Evolutionary conservation across 2,329 filamentous ascomycete species (phyloP).

Genomic region (Fonsecaea monophora): DNA sequence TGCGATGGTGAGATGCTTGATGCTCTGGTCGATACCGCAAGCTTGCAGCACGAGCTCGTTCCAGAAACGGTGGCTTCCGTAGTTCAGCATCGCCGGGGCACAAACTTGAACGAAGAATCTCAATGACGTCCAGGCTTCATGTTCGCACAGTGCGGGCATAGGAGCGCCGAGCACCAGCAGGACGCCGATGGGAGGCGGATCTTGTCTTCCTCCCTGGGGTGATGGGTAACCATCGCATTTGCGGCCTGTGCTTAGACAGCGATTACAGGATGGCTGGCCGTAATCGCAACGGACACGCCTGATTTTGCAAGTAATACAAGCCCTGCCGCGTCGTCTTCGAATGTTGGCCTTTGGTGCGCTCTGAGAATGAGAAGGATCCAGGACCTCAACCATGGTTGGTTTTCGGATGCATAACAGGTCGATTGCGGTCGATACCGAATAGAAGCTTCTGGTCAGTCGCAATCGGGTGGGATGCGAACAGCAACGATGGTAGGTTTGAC

Average conservation of each 20-base stretch:
- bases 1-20: slow-evolving; percentile 43
- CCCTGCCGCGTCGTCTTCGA: slow-evolving; percentile 20
- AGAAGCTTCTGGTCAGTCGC: not conserved
- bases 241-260: slow-evolving; percentile 47
- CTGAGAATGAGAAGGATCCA: slow-evolving; percentile 4
- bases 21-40: slow-evolving; percentile 38
- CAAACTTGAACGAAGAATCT: slow-evolving; percentile 41
- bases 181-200: slow-evolving; percentile 12
- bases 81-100: slow-evolving; percentile 40
- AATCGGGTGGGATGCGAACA: not conserved
- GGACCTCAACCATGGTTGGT: not conserved
- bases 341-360: not conserved
- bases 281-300: slow-evolving; percentile 42
- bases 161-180: slow-evolving; percentile 29
- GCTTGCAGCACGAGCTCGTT: slow-evolving; percentile 41
- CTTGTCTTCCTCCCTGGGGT: not conserved
- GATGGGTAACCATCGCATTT: slow-evolving; percentile 48
- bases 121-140: slow-evolving; percentile 22
- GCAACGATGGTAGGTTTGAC: not conserved
- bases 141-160: slow-evolving; percentile 17
- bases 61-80: slow-evolving; percentile 42
- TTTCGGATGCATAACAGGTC: not conserved
- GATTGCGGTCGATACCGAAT: not conserved
- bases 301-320: slow-evolving; percentile 38
- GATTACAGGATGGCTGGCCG: slow-evolving; percentile 44